Evolutionary conservation across 148 eudicot species (phyloP).

Genomic region (Limonium bicolor): DNA sequence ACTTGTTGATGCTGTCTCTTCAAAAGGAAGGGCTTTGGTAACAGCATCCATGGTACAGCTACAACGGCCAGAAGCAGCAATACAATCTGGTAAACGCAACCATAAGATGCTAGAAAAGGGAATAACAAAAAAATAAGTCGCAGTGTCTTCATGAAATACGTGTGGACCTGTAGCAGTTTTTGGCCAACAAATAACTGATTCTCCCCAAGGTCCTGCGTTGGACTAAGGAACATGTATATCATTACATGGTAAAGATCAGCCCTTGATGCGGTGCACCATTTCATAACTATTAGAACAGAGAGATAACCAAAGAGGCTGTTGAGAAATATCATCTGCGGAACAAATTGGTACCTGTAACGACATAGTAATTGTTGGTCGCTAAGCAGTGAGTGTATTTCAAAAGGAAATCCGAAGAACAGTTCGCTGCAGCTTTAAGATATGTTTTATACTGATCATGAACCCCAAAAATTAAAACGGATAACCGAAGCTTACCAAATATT

Average conservation of each 20-base stretch:
- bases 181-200: constrained; percentile 80
- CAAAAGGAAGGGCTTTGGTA: constrained; percentile 83
- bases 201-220: constrained; percentile 72
- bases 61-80: constrained; percentile 48
- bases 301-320: constrained; percentile 86
- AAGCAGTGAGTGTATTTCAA: too few species aligned
- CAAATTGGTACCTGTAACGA: constrained; percentile 58
- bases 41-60: constrained; percentile 87
- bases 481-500: constrained; percentile 47
- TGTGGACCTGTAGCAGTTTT: constrained; percentile 53
- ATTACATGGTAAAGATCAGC: constrained; percentile 83
- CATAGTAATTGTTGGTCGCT: too few species aligned
- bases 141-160: not conserved
- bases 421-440: too few species aligned
- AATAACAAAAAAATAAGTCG: not conserved
- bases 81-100: constrained; percentile 27
- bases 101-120: constrained; percentile 6
- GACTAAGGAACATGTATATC: constrained; percentile 92
- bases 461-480: too few species aligned
- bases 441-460: too few species aligned
- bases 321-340: constrained; percentile 80
- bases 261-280: constrained; percentile 87
- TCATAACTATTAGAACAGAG: constrained; percentile 65
- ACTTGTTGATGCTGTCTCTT: constrained; percentile 80
- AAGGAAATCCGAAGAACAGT: too few species aligned